Evolutionary conservation across 2,329 filamentous ascomycete genomes (phyloP).

Genomic region (Thielaviopsis ethacetica): DNA sequence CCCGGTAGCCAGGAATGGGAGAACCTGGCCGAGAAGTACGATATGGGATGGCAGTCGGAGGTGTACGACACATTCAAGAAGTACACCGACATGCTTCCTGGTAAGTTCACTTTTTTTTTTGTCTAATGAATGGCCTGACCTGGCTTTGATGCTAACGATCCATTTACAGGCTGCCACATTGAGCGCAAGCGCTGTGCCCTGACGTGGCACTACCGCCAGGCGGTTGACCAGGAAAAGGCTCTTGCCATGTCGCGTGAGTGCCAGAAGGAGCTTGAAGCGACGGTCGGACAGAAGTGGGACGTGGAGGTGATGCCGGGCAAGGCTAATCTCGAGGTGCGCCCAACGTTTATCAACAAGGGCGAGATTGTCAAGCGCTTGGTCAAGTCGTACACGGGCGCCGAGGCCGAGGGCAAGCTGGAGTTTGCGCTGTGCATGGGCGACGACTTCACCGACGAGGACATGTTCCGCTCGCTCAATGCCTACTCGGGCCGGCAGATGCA

Average conservation of each 20-base stretch:
- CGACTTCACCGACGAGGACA: conserved; percentile 95
- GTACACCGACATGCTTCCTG: conserved; percentile 74
- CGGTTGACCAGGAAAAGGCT: conserved; percentile 70
- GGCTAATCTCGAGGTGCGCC: conserved; percentile 92
- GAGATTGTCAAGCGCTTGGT: conserved; percentile 81
- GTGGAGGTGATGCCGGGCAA: conserved; percentile 96
- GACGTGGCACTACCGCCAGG: conserved; percentile 89
- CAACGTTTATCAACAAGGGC: conserved; percentile 94
- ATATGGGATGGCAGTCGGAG: conserved; percentile 86
- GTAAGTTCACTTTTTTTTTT: conserved; percentile 27
- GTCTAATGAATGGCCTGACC: background rate
- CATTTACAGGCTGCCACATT: conserved; percentile 58
- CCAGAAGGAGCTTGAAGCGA: conserved; percentile 62
- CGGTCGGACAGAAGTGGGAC: conserved; percentile 64
- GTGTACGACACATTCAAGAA: conserved; percentile 73
- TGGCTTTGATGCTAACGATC: conserved; percentile 3
- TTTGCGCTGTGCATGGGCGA: conserved; percentile 88
- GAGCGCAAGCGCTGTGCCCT: conserved; percentile 87
- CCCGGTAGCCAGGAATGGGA: conserved; percentile 67
- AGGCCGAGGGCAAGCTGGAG: conserved; percentile 41
- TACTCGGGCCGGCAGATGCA: conserved; percentile 35
- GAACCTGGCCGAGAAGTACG: conserved; percentile 68
- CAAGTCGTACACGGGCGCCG: conserved; percentile 45
- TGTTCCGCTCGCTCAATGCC: conserved; percentile 67
- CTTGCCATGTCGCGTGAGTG: conserved; percentile 65